Evolutionary conservation across 345 rosid species (phyloP), one percentile per base, ranked within the genome.

Genomic region (Citrus unshiu): DNA sequence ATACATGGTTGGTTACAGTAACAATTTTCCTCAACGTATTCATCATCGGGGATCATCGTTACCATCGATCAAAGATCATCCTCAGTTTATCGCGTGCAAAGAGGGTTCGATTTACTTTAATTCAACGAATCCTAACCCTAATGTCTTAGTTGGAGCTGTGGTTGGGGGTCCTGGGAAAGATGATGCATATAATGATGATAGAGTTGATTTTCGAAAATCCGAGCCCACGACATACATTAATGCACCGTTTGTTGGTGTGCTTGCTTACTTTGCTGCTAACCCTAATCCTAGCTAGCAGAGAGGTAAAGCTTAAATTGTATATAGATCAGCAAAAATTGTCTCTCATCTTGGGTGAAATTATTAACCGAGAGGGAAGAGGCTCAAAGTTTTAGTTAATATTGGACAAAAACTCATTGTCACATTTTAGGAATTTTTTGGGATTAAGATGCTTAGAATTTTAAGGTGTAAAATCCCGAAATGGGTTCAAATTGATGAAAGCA

Each of bases 171-270:
- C 99, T 0, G 88, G 86, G 1, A 88, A 89, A 64, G 98, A 93
- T 54, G 99, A 96, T 73, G 77, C 29, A 1, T 96, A 87, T 60
- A 89, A 75, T 0, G 99, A 96, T 74, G 86, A 86, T 46, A 83
- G 99, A 69, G 87, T 68, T 2, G 95, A 96, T 83, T 96, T 85
- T 73, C 84, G 84, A 88, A 93, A 89, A 84, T 87, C 98, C 1
- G 99, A 96, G 85, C 98, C 98, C 2, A 92, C 99, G 0, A 96
- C 99, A 5, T 94, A 96, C 64, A 96, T 96, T 62, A 96, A 94
- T 78, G 99, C 99, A 34, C 98, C 99, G 13, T 93, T 94, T 75
- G 98, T 96, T 29, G 99, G 99, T 8, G 98, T 90, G 58, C 92
- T 94, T 72, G 97, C 98, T 58, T 94, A 89, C 75, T 91, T 96